These are phyloP conservation scores for Amylocystis lapponica DNA, from an alignment of 768 basidiomycete species.

Conservation along the genomic window DNA sequence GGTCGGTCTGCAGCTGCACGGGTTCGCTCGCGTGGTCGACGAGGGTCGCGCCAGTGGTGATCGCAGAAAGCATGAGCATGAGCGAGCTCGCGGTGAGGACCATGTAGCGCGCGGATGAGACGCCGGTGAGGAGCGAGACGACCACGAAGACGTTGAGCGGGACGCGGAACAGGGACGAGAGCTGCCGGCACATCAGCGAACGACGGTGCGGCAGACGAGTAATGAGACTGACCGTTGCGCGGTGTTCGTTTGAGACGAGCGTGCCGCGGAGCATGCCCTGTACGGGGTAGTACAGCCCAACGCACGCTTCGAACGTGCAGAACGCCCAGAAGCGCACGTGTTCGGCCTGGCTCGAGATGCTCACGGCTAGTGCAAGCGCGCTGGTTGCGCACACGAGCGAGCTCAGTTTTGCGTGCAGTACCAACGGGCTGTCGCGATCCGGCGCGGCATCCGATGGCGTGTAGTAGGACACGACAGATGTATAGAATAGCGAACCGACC, in stretches of 20 bases:
- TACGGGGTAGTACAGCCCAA: constrained; percentile 76
- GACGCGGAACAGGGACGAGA: constrained; percentile 68
- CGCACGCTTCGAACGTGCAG: constrained; percentile 70
- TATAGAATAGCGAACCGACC: constrained; percentile 70
- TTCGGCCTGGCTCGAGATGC: constrained; percentile 39
- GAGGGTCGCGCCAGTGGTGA: constrained; percentile 40
- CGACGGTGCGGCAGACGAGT: neutral
- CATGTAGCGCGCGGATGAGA: constrained; percentile 54
- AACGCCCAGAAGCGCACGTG: constrained; percentile 64
- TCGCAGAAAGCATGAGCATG: constrained; percentile 51
- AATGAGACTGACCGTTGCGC: constrained; percentile 53
- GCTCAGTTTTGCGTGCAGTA: constrained; percentile 62
- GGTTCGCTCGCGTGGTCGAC: no score
- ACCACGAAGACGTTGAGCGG: constrained; percentile 74
- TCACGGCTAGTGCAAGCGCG: constrained; percentile 48
- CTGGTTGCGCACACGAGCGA: constrained; percentile 56
- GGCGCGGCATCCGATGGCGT: constrained; percentile 6
- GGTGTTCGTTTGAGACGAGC: constrained; percentile 63
- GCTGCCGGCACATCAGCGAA: constrained; percentile 27
- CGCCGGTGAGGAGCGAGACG: constrained; percentile 60
- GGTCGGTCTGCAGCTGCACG: no score
- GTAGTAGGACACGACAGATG: constrained; percentile 30
- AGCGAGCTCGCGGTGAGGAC: constrained; percentile 56
- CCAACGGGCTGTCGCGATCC: constrained; percentile 37
- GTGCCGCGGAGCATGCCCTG: constrained; percentile 69